Percentiles rank a stretch among this genome's conserved stretches.
These are phyloP conservation scores for Albophoma yamanashiensis DNA, from an alignment of 2,329 filamentous ascomycete species.

Conservation along the genomic window DNA sequence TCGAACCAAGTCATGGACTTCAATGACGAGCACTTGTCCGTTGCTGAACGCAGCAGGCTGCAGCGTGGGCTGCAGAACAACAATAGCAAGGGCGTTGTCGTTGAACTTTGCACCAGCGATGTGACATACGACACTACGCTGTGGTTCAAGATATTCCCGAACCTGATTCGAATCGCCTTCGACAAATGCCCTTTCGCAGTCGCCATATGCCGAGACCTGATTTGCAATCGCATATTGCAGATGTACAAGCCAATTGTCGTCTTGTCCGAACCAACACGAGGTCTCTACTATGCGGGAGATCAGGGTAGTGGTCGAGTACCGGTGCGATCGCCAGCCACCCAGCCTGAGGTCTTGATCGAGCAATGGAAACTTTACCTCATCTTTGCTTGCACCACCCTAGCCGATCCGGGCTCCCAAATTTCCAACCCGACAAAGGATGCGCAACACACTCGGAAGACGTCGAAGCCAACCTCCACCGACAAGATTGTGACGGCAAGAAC, in stretches of 20 bases:
- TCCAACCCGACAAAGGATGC: conserved; percentile 34
- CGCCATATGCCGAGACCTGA: conserved; percentile 78
- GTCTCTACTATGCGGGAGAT: conserved; percentile 52
- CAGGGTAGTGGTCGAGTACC: conserved; percentile 40
- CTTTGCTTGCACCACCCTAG: conserved; percentile 92
- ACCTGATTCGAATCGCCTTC: conserved; percentile 81
- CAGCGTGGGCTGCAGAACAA: conserved; percentile 82
- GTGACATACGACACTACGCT: conserved; percentile 88
- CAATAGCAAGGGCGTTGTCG: conserved; percentile 73
- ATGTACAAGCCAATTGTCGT: conserved; percentile 80
- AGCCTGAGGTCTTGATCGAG: conserved; percentile 81
- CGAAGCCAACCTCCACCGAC: conserved; percentile 54
- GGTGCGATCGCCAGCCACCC: conserved; percentile 52
- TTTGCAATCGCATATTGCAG: conserved; percentile 84
- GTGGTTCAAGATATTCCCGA: conserved; percentile 98
- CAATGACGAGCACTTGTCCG: conserved; percentile 81
- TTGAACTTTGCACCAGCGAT: conserved; percentile 92
- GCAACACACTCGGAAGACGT: conserved; percentile 75
- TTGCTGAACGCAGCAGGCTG: conserved; percentile 84
- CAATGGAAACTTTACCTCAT: conserved; percentile 98
- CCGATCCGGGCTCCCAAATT: conserved; percentile 58
- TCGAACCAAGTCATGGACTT: conserved; percentile 83
- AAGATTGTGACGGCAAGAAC: conserved; percentile 82
- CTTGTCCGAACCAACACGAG: conserved; percentile 63
- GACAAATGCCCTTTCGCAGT: conserved; percentile 88